A percentile compares a stretch with the other conserved stretches of the same genome.
These are phyloP conservation scores for Oenanthe sinensis DNA, from an alignment of 129 eudicot species.

Conservation along the genomic window DNA sequence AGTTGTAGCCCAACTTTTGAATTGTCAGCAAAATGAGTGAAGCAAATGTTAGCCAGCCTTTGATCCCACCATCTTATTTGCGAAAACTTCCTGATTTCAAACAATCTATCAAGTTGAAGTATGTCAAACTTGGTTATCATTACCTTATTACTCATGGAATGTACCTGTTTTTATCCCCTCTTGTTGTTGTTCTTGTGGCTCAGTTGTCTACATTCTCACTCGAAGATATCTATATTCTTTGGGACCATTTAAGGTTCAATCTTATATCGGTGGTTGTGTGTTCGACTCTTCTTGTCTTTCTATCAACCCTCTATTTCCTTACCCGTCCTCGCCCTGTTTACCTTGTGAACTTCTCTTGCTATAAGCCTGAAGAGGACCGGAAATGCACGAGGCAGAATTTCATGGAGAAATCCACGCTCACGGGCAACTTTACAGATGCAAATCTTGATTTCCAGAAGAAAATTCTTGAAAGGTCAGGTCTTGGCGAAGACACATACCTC, in stretches of 20 bases:
- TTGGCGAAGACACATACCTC: conserved; percentile 21
- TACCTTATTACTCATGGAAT: conserved; percentile 13
- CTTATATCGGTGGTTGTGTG: conserved; percentile 22
- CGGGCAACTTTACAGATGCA: conserved; percentile 17
- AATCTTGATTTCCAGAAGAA: conserved; percentile 21
- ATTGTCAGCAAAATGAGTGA: not conserved
- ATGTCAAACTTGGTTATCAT: conserved; percentile 11
- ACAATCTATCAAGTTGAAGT: conserved; percentile 16
- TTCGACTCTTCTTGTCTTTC: conserved; percentile 19
- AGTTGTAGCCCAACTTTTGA: not conserved
- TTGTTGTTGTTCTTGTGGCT: conserved; percentile 19
- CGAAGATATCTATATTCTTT: conserved; percentile 15
- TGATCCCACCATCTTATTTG: conserved; percentile 10
- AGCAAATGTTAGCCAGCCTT: conserved; percentile 5
- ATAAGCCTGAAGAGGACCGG: conserved; percentile 21
- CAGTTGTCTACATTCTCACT: conserved; percentile 22
- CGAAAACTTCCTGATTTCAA: conserved; percentile 25
- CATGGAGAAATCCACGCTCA: conserved; percentile 18
- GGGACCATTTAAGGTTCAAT: conserved; percentile 21
- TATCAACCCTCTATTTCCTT: conserved; percentile 21
- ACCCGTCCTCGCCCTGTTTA: conserved; percentile 26
- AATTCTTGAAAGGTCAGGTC: conserved; percentile 28
- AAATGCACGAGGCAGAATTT: conserved; percentile 26
- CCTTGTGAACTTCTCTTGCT: conserved; percentile 28
- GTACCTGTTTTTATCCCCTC: conserved; percentile 18